Evolutionary conservation across 176 grass and related monocot genomes (phyloP).

Genomic region (Hsuehochloa calcarea): DNA sequence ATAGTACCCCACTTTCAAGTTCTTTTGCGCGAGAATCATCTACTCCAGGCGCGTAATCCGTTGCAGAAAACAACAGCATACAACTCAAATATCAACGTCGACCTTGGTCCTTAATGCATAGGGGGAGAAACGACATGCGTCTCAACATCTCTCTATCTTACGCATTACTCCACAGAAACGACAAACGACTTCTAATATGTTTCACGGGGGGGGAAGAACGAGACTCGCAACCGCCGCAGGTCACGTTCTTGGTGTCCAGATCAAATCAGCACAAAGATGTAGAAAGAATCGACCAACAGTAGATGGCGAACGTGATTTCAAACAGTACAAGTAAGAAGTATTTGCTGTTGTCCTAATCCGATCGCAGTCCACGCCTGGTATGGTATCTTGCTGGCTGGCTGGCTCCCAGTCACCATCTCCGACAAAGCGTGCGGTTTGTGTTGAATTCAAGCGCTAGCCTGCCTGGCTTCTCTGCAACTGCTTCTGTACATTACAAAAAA

Average conservation of each 20-base stretch:
- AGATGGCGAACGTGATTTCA: background rate
- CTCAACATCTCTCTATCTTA: background rate
- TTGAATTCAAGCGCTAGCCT: conserved; percentile 20
- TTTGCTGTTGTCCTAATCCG: background rate
- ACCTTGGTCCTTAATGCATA: background rate
- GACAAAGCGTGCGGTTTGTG: conserved; percentile 31
- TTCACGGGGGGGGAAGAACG: background rate
- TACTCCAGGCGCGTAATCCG: background rate
- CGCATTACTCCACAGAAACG: background rate
- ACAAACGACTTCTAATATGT: background rate
- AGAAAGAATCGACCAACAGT: background rate
- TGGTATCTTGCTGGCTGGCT: background rate
- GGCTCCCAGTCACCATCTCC: conserved; percentile 5
- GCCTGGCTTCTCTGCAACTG: background rate
- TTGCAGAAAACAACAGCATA: background rate
- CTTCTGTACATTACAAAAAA: background rate
- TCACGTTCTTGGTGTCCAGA: background rate
- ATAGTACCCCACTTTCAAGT: background rate
- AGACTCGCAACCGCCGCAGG: background rate
- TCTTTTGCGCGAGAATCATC: background rate
- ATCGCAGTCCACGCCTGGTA: conserved; percentile 14
- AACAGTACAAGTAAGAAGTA: background rate
- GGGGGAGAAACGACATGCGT: background rate
- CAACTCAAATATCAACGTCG: background rate
- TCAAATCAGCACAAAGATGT: background rate